Evolutionary conservation across 257 asterid species (phyloP), one percentile per base, ranked within the genome.

Genomic region (Capsicum pubescens): DNA sequence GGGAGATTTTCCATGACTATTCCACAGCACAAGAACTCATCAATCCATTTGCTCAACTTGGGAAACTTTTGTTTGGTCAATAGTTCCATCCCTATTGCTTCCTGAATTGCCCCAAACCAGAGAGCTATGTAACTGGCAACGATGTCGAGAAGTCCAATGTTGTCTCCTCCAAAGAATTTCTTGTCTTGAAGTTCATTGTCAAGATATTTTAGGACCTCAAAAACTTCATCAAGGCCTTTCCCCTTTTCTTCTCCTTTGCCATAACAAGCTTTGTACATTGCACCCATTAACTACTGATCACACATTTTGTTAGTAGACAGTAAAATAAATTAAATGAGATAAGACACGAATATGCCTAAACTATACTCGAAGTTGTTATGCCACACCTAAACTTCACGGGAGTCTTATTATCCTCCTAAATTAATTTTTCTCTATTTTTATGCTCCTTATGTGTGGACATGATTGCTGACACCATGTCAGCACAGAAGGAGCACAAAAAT

Each of bases 101-200:
- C 84, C 52, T 66, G 78, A 82, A 82, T 64, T 61, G 74, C 67
- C 16, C 84, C 84, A 82, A 66, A n/a, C 84, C 84, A 82, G 74
- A 66, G 17, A 17, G 74, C 84, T 32, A 82, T 48, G 66, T 61
- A 82, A 10, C 63, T 82, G 67, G 78, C 79, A 52, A 54, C 79
- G 3, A 82, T 66, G 61, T 82, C 84, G 48, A 46, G 0, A 35
- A 64, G 48, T 67, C 84, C 79, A 66, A 82, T 6, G 60, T 5
- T 82, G 63, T 82, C 84, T 52, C 84, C 84, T 82, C 84, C 84
- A 46, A 82, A 82, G 79, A 82, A 66, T 36, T 48, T 82, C 63
- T 82, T 66, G 21, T 54, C 21, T 67, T 82, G 36, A 9, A 82
- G 17, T 17, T 82, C 66, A 63, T 66, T 82, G 10, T 82, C 84